These are phyloP conservation scores for Zangia roseola DNA, from an alignment of 768 basidiomycete genomes.

Conservation along the genomic window DNA sequence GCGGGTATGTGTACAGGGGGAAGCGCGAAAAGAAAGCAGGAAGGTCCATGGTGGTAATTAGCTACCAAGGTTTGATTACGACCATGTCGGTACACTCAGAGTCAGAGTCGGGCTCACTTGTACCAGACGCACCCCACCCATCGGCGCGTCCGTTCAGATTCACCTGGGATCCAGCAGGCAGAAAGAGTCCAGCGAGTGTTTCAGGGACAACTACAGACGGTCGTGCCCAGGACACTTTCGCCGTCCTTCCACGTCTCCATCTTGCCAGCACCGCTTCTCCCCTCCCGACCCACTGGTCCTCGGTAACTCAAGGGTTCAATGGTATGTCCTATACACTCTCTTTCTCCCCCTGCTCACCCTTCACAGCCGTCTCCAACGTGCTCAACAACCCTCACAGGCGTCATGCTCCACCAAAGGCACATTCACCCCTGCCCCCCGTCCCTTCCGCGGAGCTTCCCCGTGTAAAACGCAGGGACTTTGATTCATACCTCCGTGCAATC, in stretches of 20 bases:
- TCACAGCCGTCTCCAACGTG: constrained; percentile 86
- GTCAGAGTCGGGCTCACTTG: not conserved
- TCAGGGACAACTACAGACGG: constrained; percentile 74
- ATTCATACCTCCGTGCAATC: constrained; percentile 73
- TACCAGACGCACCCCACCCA: too few species aligned
- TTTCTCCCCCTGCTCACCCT: constrained; percentile 3
- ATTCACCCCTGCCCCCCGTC: constrained; percentile 72
- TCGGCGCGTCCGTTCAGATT: constrained; percentile 67
- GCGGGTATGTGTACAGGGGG: constrained; percentile 55
- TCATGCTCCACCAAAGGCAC: constrained; percentile 84
- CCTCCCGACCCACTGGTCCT: constrained; percentile 71
- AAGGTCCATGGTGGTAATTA: constrained; percentile 36
- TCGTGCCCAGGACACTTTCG: constrained; percentile 55
- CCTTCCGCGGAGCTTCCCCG: constrained; percentile 76
- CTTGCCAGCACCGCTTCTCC: constrained; percentile 50
- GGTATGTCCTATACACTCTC: constrained; percentile 46
- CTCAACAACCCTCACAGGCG: constrained; percentile 86
- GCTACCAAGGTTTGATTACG: too few species aligned
- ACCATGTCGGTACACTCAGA: constrained; percentile 53
- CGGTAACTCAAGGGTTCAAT: constrained; percentile 83
- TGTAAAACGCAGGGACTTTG: constrained; percentile 80
- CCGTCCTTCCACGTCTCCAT: constrained; percentile 39
- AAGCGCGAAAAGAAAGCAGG: constrained; percentile 53
- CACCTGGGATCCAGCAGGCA: constrained; percentile 66
- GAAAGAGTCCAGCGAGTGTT: constrained; percentile 67